A percentile compares a stretch with the other conserved stretches of the same genome.
Evolutionary conservation across 2,329 filamentous ascomycete genomes (phyloP).

Genomic region (Chrysosporium queenslandicum): DNA sequence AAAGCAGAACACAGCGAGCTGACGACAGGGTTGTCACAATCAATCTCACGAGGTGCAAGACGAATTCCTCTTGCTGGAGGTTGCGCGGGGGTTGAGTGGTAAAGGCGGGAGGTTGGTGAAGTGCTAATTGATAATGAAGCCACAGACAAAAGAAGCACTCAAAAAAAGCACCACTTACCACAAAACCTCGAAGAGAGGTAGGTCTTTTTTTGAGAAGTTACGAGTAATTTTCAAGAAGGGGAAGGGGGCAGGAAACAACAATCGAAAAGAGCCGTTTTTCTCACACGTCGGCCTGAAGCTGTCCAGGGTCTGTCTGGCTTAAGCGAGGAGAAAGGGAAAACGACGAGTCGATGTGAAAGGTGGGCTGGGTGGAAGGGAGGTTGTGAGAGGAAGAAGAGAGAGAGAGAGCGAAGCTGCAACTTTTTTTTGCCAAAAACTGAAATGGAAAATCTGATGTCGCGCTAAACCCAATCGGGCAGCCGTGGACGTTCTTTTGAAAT

Average conservation of each 20-base stretch:
- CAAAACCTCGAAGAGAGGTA: constrained; percentile 14
- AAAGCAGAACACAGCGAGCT: neutral
- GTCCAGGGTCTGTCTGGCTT: neutral
- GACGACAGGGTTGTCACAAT: neutral
- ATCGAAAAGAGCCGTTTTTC: no score
- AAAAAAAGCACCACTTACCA: constrained; percentile 14
- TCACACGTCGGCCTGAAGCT: no score
- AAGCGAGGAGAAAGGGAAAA: constrained; percentile 5
- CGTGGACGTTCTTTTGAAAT: neutral
- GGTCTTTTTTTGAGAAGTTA: constrained; percentile 18
- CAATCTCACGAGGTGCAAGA: neutral
- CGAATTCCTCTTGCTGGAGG: neutral
- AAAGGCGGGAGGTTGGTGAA: constrained; percentile 19
- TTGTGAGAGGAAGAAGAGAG: constrained; percentile 2
- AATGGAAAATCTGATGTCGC: constrained; percentile 13
- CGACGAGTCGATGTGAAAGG: neutral
- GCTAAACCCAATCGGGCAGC: constrained; percentile 22
- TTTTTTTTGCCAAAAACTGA: constrained; percentile 16
- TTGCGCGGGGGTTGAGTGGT: no score
- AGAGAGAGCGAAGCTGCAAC: constrained; percentile 8
- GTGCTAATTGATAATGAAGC: constrained; percentile 23
- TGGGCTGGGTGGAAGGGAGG: neutral
- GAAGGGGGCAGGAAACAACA: constrained; percentile 18
- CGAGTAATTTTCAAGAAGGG: constrained; percentile 26
- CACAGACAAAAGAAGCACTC: neutral